Evolutionary conservation across 108 stramenopile genomes (phyloP).

Genomic region (Parmales sp.): DNA sequence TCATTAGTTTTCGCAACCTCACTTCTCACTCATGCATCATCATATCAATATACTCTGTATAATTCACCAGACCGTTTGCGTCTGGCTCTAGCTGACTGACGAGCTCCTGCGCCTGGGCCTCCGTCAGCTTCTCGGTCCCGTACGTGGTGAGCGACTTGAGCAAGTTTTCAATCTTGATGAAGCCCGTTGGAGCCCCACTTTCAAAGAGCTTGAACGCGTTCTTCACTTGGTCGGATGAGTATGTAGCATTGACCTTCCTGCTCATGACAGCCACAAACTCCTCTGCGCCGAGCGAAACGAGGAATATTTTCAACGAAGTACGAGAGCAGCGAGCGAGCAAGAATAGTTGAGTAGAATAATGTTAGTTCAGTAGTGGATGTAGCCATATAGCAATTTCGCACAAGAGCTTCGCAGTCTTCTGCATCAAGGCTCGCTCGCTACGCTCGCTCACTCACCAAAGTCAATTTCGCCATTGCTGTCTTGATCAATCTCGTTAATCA

Average conservation of each 20-base stretch:
- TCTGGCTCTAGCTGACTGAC: constrained; percentile 52
- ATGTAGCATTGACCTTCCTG: constrained; percentile 47
- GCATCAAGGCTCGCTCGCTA: too few relatives aligned
- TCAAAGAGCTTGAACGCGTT: constrained; percentile 50
- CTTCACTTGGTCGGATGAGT: constrained; percentile 52
- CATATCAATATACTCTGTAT: constrained; percentile 50
- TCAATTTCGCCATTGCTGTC: constrained; percentile 54
- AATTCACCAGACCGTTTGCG: constrained; percentile 43
- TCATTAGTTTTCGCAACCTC: too few relatives aligned
- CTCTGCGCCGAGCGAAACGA: constrained; percentile 22
- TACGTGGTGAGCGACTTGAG: constrained; percentile 38
- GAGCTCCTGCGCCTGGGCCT: constrained; percentile 47
- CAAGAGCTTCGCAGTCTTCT: too few relatives aligned
- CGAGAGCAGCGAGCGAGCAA: too few relatives aligned
- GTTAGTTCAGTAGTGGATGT: too few relatives aligned
- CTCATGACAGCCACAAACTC: constrained; percentile 36
- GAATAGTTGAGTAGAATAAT: too few relatives aligned
- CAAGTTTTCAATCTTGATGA: constrained; percentile 36
- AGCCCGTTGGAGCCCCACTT: constrained; percentile 26
- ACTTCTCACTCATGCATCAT: constrained; percentile 31
- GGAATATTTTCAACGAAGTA: too few relatives aligned
- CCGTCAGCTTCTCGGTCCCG: constrained; percentile 41
- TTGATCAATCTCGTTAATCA: constrained; percentile 55
- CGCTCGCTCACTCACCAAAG: constrained; percentile 52
- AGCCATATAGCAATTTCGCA: too few relatives aligned